A percentile compares a stretch with the other conserved stretches of the same genome.
phyloP scores from a whole-genome alignment of 78 protist genomes.

The Dictyostelium capitatum region DNA sequence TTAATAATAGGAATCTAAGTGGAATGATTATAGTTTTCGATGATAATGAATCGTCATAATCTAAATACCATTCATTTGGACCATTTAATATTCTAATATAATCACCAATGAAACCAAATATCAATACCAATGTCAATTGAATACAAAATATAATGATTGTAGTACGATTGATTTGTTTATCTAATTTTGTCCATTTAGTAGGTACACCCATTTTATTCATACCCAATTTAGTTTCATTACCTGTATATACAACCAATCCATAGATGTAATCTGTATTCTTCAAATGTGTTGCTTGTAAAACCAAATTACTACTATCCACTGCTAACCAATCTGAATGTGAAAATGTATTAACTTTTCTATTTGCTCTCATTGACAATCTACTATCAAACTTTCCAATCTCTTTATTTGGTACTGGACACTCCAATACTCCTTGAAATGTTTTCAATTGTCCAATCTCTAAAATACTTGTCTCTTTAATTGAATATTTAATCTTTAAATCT shows the following conservation, averaged over 20 bases:
- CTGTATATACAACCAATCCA: conserved; percentile 91
- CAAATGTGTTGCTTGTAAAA: conserved; percentile 85
- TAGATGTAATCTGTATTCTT: conserved; percentile 62
- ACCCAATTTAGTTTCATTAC: conserved; percentile 91
- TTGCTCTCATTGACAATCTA: conserved; percentile 37
- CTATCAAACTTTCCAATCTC: conserved; percentile 86
- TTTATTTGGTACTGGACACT: conserved; percentile 88
- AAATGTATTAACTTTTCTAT: conserved; percentile 13
- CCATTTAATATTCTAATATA: neutral
- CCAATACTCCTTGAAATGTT: conserved; percentile 46
- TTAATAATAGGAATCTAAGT: conserved; percentile 59
- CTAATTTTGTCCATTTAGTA: conserved; percentile 86
- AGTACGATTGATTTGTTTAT: conserved; percentile 67
- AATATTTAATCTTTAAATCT: conserved; percentile 85
- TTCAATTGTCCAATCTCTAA: neutral
- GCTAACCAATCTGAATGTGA: conserved; percentile 40
- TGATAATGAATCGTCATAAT: neutral
- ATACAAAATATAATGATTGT: conserved; percentile 80
- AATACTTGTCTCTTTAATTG: conserved; percentile 30
- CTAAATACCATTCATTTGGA: conserved; percentile 12
- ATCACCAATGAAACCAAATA: conserved; percentile 86
- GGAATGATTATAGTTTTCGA: conserved; percentile 64
- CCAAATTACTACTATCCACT: conserved; percentile 13
- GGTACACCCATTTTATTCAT: conserved; percentile 85
- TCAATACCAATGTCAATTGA: conserved; percentile 74